Evolutionary conservation across 345 rosid species (phyloP).

Genomic region (Mercurialis annua): DNA sequence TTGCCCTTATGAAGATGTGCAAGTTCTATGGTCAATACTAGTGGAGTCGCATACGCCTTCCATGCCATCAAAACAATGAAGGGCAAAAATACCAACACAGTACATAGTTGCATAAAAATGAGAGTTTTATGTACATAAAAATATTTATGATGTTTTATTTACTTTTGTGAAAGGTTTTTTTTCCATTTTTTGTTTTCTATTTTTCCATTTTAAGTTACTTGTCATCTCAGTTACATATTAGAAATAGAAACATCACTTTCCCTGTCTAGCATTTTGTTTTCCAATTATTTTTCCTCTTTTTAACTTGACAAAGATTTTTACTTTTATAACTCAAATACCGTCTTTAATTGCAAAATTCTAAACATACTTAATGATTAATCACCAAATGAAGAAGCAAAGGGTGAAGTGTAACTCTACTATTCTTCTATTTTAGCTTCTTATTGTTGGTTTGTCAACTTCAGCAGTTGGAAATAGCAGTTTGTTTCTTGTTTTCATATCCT

Average conservation of each 20-base stretch:
- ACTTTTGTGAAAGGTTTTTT: constrained; percentile 8
- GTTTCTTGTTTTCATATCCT: constrained; percentile 22
- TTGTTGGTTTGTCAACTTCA: constrained; percentile 40
- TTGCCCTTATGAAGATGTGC: constrained; percentile 87
- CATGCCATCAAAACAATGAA: constrained; percentile 42
- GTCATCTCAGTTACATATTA: constrained; percentile 17
- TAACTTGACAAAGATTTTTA: not conserved
- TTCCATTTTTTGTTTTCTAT: constrained; percentile 4
- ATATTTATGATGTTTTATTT: constrained; percentile 32
- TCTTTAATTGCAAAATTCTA: not conserved
- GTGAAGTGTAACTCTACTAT: constrained; percentile 6
- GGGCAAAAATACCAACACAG: not conserved
- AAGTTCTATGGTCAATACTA: constrained; percentile 81
- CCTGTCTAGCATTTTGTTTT: not conserved
- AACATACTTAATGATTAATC: not conserved
- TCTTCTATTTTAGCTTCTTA: constrained; percentile 9
- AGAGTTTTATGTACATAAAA: constrained; percentile 32
- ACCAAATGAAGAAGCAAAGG: not conserved
- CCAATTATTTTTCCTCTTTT: not conserved
- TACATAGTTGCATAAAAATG: constrained; percentile 14
- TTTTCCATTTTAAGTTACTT: not conserved
- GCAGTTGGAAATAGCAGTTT: constrained; percentile 29
- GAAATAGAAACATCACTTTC: constrained; percentile 7
- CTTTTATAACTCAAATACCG: not conserved
- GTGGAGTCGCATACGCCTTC: constrained; percentile 70